Evolutionary conservation across 176 grass and related monocot genomes (phyloP).

Genomic region (Calamus simplicifolius): DNA sequence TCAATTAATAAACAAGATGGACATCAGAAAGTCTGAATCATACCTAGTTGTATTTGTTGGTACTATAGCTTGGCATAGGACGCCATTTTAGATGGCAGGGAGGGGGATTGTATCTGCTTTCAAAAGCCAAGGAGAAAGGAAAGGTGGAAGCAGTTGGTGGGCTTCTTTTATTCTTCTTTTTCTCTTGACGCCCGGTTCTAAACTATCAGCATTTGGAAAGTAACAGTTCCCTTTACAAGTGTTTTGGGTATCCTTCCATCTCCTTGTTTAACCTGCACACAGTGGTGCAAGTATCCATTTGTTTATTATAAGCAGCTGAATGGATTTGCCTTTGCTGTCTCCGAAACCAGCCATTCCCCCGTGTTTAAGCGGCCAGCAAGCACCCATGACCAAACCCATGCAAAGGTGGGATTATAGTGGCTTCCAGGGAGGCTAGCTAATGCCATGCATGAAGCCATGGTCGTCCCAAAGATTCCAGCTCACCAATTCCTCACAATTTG

Average conservation of each 20-base stretch:
- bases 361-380: background rate
- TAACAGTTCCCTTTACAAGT: slow-evolving; percentile 10
- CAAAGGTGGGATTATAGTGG: background rate
- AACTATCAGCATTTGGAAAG: slow-evolving; percentile 28
- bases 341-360: background rate
- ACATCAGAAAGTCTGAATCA: too few relatives aligned
- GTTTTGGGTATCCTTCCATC: slow-evolving; percentile 4
- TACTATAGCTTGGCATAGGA: too few relatives aligned
- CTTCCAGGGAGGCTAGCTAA: too few relatives aligned
- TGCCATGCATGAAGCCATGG: too few relatives aligned
- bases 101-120: background rate
- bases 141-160: slow-evolving; percentile 24
- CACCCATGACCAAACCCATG: background rate
- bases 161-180: slow-evolving; percentile 1
- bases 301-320: background rate
- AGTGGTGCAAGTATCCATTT: slow-evolving; percentile 1
- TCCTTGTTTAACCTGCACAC: slow-evolving; percentile 7
- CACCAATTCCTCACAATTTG: too few relatives aligned
- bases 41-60: too few relatives aligned
- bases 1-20: too few relatives aligned
- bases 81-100: too few relatives aligned
- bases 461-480: too few relatives aligned
- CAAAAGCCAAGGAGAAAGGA: slow-evolving; percentile 27
- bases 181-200: slow-evolving; percentile 10
- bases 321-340: background rate